Conservation (phyloP, 257 asterid species). For the Forsythia viridissima region DNA sequence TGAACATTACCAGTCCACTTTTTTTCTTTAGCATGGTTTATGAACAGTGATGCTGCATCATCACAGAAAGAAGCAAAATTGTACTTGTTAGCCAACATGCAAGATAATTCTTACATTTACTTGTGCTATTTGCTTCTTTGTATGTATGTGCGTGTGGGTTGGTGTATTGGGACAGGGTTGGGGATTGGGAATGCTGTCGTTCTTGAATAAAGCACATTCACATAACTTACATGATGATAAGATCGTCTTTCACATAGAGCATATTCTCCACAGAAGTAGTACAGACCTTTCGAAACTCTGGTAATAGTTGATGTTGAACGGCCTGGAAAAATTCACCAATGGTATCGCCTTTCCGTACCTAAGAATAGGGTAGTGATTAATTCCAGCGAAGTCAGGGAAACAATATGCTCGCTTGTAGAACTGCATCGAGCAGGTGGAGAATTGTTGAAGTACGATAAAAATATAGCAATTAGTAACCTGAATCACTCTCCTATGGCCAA, state of each 20-base stretch:
- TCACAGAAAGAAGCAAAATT: constrained; percentile 13
- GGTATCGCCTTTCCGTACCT: constrained; percentile 92
- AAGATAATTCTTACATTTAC: no score
- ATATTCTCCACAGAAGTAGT: constrained; percentile 94
- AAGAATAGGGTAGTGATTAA: constrained; percentile 19
- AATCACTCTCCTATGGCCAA: constrained; percentile 88
- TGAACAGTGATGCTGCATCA: constrained; percentile 87
- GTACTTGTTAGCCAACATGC: not conserved
- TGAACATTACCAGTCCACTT: constrained; percentile 94
- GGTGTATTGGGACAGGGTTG: not conserved
- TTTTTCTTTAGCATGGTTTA: constrained; percentile 96
- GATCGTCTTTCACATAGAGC: constrained; percentile 98
- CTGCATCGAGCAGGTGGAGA: not conserved
- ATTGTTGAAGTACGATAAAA: not conserved
- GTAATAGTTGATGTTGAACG: constrained; percentile 98
- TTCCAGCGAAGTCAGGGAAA: not conserved
- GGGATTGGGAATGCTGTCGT: not conserved
- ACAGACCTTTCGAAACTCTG: constrained; percentile 96
- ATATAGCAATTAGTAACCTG: constrained; percentile 46
- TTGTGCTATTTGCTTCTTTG: not conserved
- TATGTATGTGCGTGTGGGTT: not conserved
- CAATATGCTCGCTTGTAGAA: not conserved
- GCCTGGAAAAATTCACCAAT: constrained; percentile 94
- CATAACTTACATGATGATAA: constrained; percentile 82
- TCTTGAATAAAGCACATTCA: constrained; percentile 1